phyloP scores from a whole-genome alignment of 2,329 filamentous ascomycete genomes.

The Microsporum ferrugineum region DNA sequence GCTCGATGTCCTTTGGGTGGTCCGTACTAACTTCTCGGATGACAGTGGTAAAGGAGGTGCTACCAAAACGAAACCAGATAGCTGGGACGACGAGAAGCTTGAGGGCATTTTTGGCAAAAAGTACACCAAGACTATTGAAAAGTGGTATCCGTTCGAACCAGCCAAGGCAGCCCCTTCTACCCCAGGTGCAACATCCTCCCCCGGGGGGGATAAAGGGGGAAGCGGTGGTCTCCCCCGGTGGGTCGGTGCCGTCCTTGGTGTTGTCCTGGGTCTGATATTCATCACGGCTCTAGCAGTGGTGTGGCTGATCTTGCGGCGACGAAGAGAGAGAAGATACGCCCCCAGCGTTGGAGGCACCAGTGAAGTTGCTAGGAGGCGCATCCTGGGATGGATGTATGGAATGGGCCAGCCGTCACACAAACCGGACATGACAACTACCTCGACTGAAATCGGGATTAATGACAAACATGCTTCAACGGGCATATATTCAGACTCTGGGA shows the following conservation, averaged over 20 bases:
- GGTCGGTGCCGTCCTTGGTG: conserved; percentile 51
- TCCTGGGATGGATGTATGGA: conserved; percentile 44
- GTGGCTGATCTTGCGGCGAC: conserved; percentile 41
- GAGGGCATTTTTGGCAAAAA: conserved; percentile 42
- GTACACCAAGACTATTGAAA: conserved; percentile 46
- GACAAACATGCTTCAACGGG: conserved; percentile 12
- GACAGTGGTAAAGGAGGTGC: conserved; percentile 25
- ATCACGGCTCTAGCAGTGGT: conserved; percentile 42
- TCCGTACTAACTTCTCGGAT: background rate
- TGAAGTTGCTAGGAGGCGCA: conserved; percentile 36
- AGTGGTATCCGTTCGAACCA: conserved; percentile 49
- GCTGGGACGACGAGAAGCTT: conserved; percentile 43
- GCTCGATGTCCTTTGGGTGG: background rate
- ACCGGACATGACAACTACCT: conserved; percentile 16
- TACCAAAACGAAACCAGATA: conserved; percentile 17
- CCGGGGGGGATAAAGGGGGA: conserved; percentile 13
- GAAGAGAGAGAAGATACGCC: conserved; percentile 33
- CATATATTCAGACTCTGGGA: conserved; percentile 11
- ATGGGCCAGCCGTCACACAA: conserved; percentile 14
- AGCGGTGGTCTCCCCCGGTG: conserved; percentile 42
- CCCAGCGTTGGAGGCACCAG: conserved; percentile 33
- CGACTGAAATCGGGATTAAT: conserved; percentile 13
- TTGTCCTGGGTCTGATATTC: conserved; percentile 49
- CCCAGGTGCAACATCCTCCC: conserved; percentile 15
- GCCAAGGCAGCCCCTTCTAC: background rate